Conservation (phyloP, 805 yeast species). For the Metschnikowia lachancei region DNA sequence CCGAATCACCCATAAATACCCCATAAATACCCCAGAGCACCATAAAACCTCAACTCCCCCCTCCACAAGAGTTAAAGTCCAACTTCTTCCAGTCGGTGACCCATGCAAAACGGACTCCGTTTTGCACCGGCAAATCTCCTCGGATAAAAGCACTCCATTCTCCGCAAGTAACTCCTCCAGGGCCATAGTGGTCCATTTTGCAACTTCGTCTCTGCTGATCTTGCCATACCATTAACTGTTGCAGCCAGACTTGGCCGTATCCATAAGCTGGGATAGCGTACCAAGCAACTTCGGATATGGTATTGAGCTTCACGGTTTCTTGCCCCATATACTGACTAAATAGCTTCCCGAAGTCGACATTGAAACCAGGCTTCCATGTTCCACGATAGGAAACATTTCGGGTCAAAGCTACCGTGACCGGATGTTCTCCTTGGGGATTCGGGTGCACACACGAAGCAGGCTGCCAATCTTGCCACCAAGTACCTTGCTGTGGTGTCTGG, state of each 20-base stretch:
- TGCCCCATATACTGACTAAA: neutral
- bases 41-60: neutral
- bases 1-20: no score
- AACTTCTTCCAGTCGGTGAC: neutral
- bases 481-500: neutral
- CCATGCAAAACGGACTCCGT: neutral
- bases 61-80: slow-evolving; percentile 5
- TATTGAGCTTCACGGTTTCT: neutral
- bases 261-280: slow-evolving; percentile 4
- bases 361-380: neutral
- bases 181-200: neutral
- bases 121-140: slow-evolving; percentile 1
- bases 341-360: neutral
- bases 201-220: slow-evolving; percentile 7
- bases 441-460: slow-evolving; percentile 4
- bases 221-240: slow-evolving; percentile 12
- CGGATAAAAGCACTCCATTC: slow-evolving; percentile 2
- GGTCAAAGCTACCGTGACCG: neutral
- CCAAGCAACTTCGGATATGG: neutral
- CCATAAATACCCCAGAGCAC: no score
- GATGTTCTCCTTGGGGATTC: neutral
- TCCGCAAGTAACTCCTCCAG: slow-evolving; percentile 2
- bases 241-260: slow-evolving; percentile 9
- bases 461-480: slow-evolving; percentile 3
- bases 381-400: neutral